A percentile compares a stretch with the other conserved stretches of the same genome.
Evolutionary conservation across 1,139 yeast species (phyloP).

Genomic region (Geotrichum reessii): DNA sequence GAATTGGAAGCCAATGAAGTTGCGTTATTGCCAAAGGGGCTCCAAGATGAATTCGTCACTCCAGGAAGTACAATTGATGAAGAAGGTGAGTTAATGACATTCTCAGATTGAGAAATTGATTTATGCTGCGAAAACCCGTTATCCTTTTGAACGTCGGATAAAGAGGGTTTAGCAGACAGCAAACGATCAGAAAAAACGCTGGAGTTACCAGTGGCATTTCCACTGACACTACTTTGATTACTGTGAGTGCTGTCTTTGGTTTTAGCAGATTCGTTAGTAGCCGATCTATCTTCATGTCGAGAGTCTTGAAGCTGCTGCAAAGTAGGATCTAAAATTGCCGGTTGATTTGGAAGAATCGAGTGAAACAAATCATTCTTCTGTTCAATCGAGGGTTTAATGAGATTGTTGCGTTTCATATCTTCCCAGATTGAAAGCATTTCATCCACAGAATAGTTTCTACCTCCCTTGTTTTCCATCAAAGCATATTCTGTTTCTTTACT

Average conservation of each 20-base stretch:
- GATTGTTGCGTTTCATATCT: slow-evolving; percentile 38
- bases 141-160: slow-evolving; percentile 14
- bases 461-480: slow-evolving; percentile 22
- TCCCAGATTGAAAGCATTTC: slow-evolving; percentile 53
- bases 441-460: slow-evolving; percentile 43
- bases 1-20: slow-evolving; percentile 9
- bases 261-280: neutral
- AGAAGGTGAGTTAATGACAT: slow-evolving; percentile 5
- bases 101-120: slow-evolving; percentile 5
- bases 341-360: slow-evolving; percentile 24
- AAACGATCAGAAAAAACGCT: slow-evolving; percentile 15
- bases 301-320: slow-evolving; percentile 7
- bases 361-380: slow-evolving; percentile 27
- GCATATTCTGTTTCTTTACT: slow-evolving; percentile 3
- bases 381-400: slow-evolving; percentile 30
- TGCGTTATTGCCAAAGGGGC: slow-evolving; percentile 17
- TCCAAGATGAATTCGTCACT: slow-evolving; percentile 15
- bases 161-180: slow-evolving; percentile 15
- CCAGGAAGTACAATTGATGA: slow-evolving; percentile 15
- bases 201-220: slow-evolving; percentile 1
- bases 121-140: slow-evolving; percentile 12
- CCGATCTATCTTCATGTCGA: slow-evolving; percentile 4
- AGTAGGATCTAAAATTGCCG: slow-evolving; percentile 18
- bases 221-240: slow-evolving; percentile 8
- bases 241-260: slow-evolving; percentile 1